phyloP scores from a whole-genome alignment of 1,284 basidiomycete species.

The Cutaneotrichosporon dermatis region DNA sequence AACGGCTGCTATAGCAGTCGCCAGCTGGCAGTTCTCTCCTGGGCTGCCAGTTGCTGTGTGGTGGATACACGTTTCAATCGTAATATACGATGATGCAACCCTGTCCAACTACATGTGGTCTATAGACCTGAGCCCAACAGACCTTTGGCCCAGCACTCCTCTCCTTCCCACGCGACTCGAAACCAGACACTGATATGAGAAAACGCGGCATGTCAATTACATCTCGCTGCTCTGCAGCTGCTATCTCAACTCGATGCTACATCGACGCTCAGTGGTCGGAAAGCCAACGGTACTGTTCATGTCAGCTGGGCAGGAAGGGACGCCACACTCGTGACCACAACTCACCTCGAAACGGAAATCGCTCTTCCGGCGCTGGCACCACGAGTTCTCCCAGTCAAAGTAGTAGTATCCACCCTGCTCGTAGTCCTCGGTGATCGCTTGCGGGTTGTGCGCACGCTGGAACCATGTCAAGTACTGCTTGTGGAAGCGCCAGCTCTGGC shows the following conservation, averaged over 20 bases:
- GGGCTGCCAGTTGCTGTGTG: too few species aligned
- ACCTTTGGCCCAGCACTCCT: too few species aligned
- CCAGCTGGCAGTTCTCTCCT: not conserved
- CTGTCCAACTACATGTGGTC: too few species aligned
- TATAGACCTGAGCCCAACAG: too few species aligned
- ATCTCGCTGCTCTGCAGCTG: not conserved
- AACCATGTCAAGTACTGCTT: conserved; percentile 99
- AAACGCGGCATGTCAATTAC: not conserved
- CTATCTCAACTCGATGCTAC: conserved; percentile 5
- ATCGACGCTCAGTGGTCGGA: conserved; percentile 63
- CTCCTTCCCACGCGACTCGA: too few species aligned
- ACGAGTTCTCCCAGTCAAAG: conserved; percentile 95
- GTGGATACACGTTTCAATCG: too few species aligned
- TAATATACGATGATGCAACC: too few species aligned
- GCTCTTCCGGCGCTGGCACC: conserved; percentile 97
- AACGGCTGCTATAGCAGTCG: not conserved
- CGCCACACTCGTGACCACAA: too few species aligned
- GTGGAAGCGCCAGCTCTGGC: conserved; percentile 98
- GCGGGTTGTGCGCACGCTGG: conserved; percentile 97
- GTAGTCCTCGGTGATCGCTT: conserved; percentile 98
- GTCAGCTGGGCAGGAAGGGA: too few species aligned
- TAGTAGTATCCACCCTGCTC: conserved; percentile 98
- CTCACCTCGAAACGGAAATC: conserved; percentile 79
- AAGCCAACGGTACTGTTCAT: conserved; percentile 66
- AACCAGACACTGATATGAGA: not conserved